These are phyloP conservation scores for Waltiozyma sp. DNA, from an alignment of 1,139 yeast genomes.

Conservation along the genomic window DNA sequence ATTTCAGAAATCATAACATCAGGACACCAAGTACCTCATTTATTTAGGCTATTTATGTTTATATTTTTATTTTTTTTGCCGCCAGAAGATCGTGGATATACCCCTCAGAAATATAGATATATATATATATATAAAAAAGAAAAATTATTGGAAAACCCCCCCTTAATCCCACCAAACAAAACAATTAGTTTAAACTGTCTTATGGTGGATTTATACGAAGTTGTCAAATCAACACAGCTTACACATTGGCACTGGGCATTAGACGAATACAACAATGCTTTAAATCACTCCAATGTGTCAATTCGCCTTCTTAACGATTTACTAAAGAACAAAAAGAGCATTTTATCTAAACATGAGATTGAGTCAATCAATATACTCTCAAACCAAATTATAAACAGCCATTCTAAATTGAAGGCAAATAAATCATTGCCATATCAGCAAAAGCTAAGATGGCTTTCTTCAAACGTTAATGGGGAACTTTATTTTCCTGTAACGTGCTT, in stretches of 20 bases:
- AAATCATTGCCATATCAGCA: not conserved
- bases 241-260: not conserved
- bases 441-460: slow-evolving; percentile 31
- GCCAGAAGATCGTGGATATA: too few relatives aligned
- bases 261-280: not conserved
- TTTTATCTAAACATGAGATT: not conserved
- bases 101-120: too few relatives aligned
- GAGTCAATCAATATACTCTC: not conserved
- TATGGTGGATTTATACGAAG: not conserved
- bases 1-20: too few relatives aligned
- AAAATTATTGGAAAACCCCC: too few relatives aligned
- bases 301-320: not conserved
- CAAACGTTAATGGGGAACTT: slow-evolving; percentile 22
- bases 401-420: not conserved
- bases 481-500: slow-evolving; percentile 28
- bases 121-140: too few relatives aligned
- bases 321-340: not conserved
- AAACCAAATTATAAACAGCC: not conserved
- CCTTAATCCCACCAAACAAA: too few relatives aligned
- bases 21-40: too few relatives aligned
- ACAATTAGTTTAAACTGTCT: not conserved
- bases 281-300: not conserved
- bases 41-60: too few relatives aligned
- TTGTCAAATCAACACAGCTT: not conserved
- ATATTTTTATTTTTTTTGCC: too few relatives aligned